Evolutionary conservation across 140 eudicot genomes (phyloP).

Genomic region (Ambrosia hybrid): DNA sequence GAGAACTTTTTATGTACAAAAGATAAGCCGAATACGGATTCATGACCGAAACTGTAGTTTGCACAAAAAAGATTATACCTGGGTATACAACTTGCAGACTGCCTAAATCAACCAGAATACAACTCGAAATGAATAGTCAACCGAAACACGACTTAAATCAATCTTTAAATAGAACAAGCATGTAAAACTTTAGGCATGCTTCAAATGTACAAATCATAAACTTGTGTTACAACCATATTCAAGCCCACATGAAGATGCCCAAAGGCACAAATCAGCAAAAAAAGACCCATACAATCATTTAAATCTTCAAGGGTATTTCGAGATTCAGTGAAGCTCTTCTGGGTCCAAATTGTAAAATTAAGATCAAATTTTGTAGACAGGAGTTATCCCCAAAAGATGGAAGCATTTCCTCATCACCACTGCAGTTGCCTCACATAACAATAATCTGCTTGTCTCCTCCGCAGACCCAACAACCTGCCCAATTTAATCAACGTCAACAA

Average conservation of each 20-base stretch:
- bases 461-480: constrained; percentile 85
- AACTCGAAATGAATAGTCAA: too few species aligned
- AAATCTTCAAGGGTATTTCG: too few species aligned
- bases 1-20: too few species aligned
- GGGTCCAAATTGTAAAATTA: constrained; percentile 7
- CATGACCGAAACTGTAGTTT: too few species aligned
- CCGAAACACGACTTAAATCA: too few species aligned
- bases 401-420: constrained; percentile 91
- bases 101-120: too few species aligned
- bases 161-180: background rate
- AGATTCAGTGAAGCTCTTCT: background rate
- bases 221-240: constrained; percentile 28
- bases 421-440: constrained; percentile 96
- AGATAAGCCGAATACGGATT: too few species aligned
- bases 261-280: background rate
- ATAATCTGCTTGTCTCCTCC: constrained; percentile 79
- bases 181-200: background rate
- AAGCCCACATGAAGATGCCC: constrained; percentile 7
- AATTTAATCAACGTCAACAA: background rate
- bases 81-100: too few species aligned
- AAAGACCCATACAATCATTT: constrained; percentile 30
- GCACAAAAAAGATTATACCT: too few species aligned
- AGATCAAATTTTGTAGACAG: constrained; percentile 73
- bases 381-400: constrained; percentile 76
- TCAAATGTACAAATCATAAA: background rate